phyloP scores from a whole-genome alignment of 2,329 filamentous ascomycete genomes.

The Lasiodiplodia hormozganensis region DNA sequence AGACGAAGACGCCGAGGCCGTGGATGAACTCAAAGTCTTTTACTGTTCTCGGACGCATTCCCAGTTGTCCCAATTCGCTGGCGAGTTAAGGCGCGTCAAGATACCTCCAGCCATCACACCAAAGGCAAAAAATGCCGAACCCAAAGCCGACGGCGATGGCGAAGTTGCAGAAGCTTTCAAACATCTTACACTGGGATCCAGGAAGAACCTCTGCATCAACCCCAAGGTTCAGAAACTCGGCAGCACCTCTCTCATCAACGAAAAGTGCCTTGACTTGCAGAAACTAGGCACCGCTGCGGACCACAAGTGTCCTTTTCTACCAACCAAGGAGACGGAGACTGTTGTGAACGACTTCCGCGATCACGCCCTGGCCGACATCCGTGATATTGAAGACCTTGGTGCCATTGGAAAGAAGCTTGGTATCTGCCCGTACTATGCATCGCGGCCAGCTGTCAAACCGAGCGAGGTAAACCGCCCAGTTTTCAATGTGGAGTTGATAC shows the following conservation, averaged over 20 bases:
- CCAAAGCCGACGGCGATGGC: constrained; percentile 31
- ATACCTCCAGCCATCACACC: constrained; percentile 72
- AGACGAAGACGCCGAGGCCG: constrained; percentile 59
- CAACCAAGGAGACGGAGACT: constrained; percentile 75
- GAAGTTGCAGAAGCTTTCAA: constrained; percentile 70
- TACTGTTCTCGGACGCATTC: constrained; percentile 95
- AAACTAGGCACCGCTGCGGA: constrained; percentile 68
- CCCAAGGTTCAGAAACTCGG: constrained; percentile 75
- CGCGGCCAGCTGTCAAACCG: constrained; percentile 78
- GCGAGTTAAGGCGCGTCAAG: constrained; percentile 78
- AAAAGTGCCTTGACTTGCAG: constrained; percentile 89
- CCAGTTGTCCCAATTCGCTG: constrained; percentile 85
- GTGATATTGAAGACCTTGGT: constrained; percentile 92
- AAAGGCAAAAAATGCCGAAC: constrained; percentile 48
- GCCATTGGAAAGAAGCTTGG: constrained; percentile 77
- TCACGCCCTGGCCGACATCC: constrained; percentile 79
- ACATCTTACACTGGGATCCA: constrained; percentile 81
- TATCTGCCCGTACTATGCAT: constrained; percentile 97
- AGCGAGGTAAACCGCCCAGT: constrained; percentile 65
- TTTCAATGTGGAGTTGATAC: too few species aligned
- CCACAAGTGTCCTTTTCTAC: constrained; percentile 77
- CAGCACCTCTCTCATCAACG: constrained; percentile 83
- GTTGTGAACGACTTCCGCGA: constrained; percentile 84
- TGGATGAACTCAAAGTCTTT: constrained; percentile 81
- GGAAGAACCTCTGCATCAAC: constrained; percentile 91